phyloP scores from a whole-genome alignment of 768 basidiomycete species.

The Pulveroboletus frians region DNA sequence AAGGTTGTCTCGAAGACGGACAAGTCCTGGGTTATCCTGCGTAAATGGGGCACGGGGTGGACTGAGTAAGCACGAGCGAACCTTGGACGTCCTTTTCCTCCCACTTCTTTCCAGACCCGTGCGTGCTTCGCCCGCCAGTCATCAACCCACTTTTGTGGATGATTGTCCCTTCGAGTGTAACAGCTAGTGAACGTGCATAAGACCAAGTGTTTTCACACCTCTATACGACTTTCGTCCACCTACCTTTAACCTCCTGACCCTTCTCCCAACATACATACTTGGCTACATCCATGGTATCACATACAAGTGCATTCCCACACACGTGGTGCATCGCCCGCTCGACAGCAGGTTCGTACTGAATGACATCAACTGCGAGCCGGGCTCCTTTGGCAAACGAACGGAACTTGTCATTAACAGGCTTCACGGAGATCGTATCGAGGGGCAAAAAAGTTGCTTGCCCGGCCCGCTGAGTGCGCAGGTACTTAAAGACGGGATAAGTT shows the following conservation, averaged over 20 bases:
- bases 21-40: conserved; percentile 34
- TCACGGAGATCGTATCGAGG: conserved; percentile 94
- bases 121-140: conserved; percentile 86
- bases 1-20: conserved; percentile 65
- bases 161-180: conserved; percentile 93
- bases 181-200: conserved; percentile 48
- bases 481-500: conserved; percentile 41
- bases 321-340: conserved; percentile 96
- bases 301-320: conserved; percentile 91
- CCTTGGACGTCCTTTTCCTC: conserved; percentile 92
- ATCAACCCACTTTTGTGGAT: conserved; percentile 98
- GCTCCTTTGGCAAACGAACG: conserved; percentile 87
- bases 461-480: conserved; percentile 90
- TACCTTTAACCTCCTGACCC: conserved; percentile 95
- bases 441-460: conserved; percentile 98
- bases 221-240: conserved; percentile 43
- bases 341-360: conserved; percentile 75
- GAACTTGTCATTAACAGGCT: conserved; percentile 91
- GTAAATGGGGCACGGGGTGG: conserved; percentile 20
- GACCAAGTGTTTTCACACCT: neutral
- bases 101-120: conserved; percentile 79
- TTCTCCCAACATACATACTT: conserved; percentile 89
- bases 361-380: conserved; percentile 79
- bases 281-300: conserved; percentile 93
- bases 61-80: conserved; percentile 26